Evolutionary conservation across 163 green algal genomes (phyloP), one percentile per base, ranked within the genome.

Genomic region (Coccomyxa subellipsoidea): DNA sequence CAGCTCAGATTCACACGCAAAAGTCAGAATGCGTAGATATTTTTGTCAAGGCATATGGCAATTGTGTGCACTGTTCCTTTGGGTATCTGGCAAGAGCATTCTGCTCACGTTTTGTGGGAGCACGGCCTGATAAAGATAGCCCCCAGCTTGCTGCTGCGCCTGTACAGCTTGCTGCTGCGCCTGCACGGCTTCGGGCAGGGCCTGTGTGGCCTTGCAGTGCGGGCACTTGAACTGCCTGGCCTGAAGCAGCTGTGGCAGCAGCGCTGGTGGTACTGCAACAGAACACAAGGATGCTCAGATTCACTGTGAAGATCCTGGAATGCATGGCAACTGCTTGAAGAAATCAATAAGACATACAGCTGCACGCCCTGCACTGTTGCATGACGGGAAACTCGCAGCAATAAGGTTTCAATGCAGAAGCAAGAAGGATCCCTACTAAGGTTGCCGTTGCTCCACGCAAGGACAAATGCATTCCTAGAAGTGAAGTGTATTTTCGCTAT

Each of bases 221-320:
- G 88, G 88, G 80, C 88, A 91, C 7, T 69, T 81, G 77, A 89
- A 91, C 66, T 78, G 81, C 71, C 84, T 77, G 54, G 54, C 72
- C 4, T 76, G 25, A 70, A 87, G 79, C 59, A 91, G 82, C 80
- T 80, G 69, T 21, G 79, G 69, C 59, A 90, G 39, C 5, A 84
- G 78, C 34, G 27, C 69, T 0, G 40, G 38, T 15, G 84, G 77
- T 70, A 91, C 88, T 89, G 87, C 81, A 87, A 23, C 29, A 34
- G 47, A 12, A 66, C 12, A 66, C n/a, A n/a, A n/a, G n/a, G n/a
- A n/a, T n/a, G n/a, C n/a, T n/a, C n/a, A n/a, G n/a, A n/a, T n/a
- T n/a, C n/a, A n/a, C n/a, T n/a, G n/a, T n/a, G n/a, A n/a, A n/a
- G n/a, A n/a, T n/a, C n/a, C n/a, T n/a, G 47, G 18, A 66, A 66